Evolutionary conservation across 106 monocot genomes (phyloP), one percentile per base, ranked within the genome.

Genomic region (Dendrobium nobile): DNA sequence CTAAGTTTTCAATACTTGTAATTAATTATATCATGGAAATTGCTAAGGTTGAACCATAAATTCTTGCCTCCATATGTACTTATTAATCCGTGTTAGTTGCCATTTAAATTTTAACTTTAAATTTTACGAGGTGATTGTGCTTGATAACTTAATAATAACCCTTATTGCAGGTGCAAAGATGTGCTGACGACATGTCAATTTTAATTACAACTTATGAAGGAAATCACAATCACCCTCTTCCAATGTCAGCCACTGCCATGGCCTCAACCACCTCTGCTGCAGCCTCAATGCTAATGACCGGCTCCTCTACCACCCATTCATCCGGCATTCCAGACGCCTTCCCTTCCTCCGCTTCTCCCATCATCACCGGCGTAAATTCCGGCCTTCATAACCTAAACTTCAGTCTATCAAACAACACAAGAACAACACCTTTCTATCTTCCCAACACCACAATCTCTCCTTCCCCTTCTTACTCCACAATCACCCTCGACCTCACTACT

Each of bases 171-270:
- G 92, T 92, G 20, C 92, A 92, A 67, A 88, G 92, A 83, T 92
- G 90, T 72, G 85, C 84, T 73, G 88, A 88, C 5, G 92, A 92
- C 81, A 87, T 83, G 91, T 92, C 91, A 5, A 82, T 92, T 72
- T 70, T 92, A 44, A 87, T 89, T 73, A 92, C 90, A 19, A 92
- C 92, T 33, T 92, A 92, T 56, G 92, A 92, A 86, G 92, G 92
- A 6, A 88, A 82, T 27, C 92, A 92, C 65, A 90, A 88, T 86
- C 92, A 92, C 70, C 90, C 84, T 1, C 90, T 92, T 47, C 88
- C 92, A 2, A 27, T 83, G 75, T 80, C 88, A 2, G 92, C 92
- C 73, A 86, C 90, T 1, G 88, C 92, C 79, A 92, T 92, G 90
- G 92, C 92, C 58, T 90, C 88, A n/a, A 88, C 92, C 75, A 90